Evolutionary conservation across 176 grass and related monocot genomes (phyloP).

Genomic region (Ampelocalamus luodianensis): DNA sequence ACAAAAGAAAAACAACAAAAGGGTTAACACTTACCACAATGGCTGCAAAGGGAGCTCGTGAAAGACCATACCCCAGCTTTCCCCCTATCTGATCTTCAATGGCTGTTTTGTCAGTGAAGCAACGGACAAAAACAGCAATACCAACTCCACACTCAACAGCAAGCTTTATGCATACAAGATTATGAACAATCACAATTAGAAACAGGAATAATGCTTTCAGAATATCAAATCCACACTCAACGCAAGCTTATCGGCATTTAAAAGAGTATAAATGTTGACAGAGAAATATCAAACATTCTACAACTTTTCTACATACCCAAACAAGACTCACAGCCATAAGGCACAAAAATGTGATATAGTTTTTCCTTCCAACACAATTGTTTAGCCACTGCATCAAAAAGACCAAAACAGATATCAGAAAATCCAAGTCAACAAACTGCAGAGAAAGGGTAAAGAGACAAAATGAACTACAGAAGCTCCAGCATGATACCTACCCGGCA

Average conservation of each 20-base stretch:
- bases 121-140: conserved; percentile 88
- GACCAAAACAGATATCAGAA: conserved; percentile 20
- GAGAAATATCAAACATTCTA: conserved; percentile 13
- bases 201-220: conserved; percentile 35
- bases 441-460: neutral
- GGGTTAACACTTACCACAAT: conserved; percentile 67
- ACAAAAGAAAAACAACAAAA: neutral
- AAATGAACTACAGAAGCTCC: conserved; percentile 25
- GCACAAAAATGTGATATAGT: conserved; percentile 82
- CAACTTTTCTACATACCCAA: conserved; percentile 68
- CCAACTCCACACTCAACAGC: conserved; percentile 85
- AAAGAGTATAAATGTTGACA: neutral
- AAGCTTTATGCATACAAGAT: conserved; percentile 48
- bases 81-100: conserved; percentile 73
- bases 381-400: conserved; percentile 86
- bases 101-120: conserved; percentile 73
- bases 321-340: conserved; percentile 88
- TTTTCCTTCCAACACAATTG: conserved; percentile 98
- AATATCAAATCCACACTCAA: conserved; percentile 53
- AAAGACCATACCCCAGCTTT: conserved; percentile 95
- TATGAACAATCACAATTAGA: conserved; percentile 32
- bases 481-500: conserved; percentile 82
- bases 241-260: conserved; percentile 21
- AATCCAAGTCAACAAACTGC: conserved; percentile 11
- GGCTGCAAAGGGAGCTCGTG: conserved; percentile 81